phyloP scores from a whole-genome alignment of 345 rosid species.

The Durio zibethinus region DNA sequence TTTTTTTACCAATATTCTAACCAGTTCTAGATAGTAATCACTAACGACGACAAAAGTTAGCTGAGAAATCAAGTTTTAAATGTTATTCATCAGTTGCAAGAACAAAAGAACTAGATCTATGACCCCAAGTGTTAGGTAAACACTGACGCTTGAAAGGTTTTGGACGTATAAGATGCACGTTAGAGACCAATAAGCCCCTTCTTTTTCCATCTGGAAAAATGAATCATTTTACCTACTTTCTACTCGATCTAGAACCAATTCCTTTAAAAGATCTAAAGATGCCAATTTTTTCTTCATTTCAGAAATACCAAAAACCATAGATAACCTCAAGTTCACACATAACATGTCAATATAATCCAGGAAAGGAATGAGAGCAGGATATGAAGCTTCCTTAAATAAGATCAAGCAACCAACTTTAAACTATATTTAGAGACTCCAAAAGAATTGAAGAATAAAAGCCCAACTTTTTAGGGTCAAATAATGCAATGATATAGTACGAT shows the following conservation, averaged over 20 bases:
- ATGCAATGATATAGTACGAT: not conserved
- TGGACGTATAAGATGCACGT: not conserved
- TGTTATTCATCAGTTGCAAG: not conserved
- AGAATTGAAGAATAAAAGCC: not conserved
- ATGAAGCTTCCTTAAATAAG: not conserved
- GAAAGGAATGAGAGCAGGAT: not conserved
- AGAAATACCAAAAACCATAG: not conserved
- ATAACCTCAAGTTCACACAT: not conserved
- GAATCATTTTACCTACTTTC: not conserved
- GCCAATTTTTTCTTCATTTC: not conserved
- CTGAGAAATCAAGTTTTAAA: not conserved
- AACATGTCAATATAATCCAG: not conserved
- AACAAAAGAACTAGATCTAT: not conserved
- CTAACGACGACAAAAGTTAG: not conserved
- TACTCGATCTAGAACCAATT: not conserved
- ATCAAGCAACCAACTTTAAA: not conserved
- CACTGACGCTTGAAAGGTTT: not conserved
- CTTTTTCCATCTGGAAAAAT: not conserved
- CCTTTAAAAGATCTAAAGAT: not conserved
- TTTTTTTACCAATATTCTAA: not conserved
- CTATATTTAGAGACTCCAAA: not conserved
- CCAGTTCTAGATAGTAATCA: not conserved
- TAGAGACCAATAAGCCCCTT: not conserved
- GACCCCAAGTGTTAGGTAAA: not conserved
- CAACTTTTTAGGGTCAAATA: not conserved